Evolutionary conservation across 2,329 filamentous ascomycete species (phyloP), one percentile per base, ranked within the genome.

Genomic region (Colletotrichum eleusines): DNA sequence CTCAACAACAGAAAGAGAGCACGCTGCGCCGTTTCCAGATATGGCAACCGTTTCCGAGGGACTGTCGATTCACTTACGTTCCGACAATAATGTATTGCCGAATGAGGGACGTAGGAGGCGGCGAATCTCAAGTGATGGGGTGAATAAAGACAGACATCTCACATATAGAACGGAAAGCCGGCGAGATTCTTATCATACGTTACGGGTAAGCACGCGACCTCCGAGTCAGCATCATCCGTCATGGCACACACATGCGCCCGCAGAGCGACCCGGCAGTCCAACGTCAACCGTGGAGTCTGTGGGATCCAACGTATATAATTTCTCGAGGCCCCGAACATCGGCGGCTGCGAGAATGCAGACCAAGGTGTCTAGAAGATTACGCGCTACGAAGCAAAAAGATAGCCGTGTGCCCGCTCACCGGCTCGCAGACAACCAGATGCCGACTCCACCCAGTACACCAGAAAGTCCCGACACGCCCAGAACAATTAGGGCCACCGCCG

Each of bases 331-430:
- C n/a, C 51, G 68, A 16, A 68, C 58, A 3, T 68, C 68, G 3
- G 53, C 68, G 16, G 68, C 68, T n/a, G 68, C 64, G 5, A 68
- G 68, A 33, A 71, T 71, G 64, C 68, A 71, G 26, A 53, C 44
- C 1, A 68, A 68, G n/a, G 68, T 71, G 6, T 51, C 68, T 4
- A 59, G 26, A 33, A 51, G 68, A 4, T 1, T 68, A 31, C 58
- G 58, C 3, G 44, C 28, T 1, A 48, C 48, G 2, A 71, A 68
- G 44, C 68, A 63, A n/a, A 58, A 68, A 16, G 55, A 54, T 2
- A 35, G 14, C 12, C n/a, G 46, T 4, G 1, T 12, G 5, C 5
- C 46, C 5, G 11, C 5, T 8, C 64, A 26, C n/a, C 9, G 2
- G 1, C 12, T 16, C 11, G 28, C 23, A 18, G 40, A 55, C 4